Conservation (phyloP, 2,329 filamentous ascomycete genomes). For the Neoarthrinium moseri region DNA sequence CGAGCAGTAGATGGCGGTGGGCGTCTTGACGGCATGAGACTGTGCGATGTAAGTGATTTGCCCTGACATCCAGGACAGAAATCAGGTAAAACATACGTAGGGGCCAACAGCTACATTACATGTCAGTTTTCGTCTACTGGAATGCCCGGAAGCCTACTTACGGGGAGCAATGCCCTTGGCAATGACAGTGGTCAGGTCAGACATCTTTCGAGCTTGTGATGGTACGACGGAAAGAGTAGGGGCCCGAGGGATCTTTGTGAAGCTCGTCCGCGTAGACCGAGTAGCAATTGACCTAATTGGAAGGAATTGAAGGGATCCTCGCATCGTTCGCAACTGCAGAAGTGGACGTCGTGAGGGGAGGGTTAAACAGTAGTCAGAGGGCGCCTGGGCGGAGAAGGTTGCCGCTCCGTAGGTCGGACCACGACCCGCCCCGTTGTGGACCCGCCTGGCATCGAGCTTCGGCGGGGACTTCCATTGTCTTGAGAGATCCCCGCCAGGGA, state of each 20-base stretch:
- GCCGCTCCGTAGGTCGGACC: slow-evolving; percentile 9
- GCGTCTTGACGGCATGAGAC: slow-evolving; percentile 68
- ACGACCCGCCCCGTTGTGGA: too few species aligned
- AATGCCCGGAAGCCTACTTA: slow-evolving; percentile 34
- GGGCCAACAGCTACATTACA: slow-evolving; percentile 55
- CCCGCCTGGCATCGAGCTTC: too few species aligned
- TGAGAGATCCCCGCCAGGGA: too few species aligned
- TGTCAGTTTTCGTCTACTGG: slow-evolving; percentile 24
- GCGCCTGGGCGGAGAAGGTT: not conserved
- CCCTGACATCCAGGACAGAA: not conserved
- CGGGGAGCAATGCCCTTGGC: slow-evolving; percentile 59
- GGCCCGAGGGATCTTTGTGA: slow-evolving; percentile 13
- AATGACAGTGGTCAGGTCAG: slow-evolving; percentile 46
- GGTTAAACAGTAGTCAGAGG: slow-evolving; percentile 1
- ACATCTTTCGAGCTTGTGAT: slow-evolving; percentile 39
- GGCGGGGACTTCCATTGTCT: too few species aligned
- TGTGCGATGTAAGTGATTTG: slow-evolving; percentile 24
- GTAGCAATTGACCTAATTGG: not conserved
- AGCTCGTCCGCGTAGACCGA: slow-evolving; percentile 8
- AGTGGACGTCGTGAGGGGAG: not conserved
- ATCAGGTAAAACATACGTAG: slow-evolving; percentile 50
- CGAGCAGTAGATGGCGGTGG: slow-evolving; percentile 65
- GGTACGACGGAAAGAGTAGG: slow-evolving; percentile 20
- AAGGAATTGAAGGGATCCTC: not conserved
- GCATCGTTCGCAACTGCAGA: not conserved